Evolutionary conservation across 2,329 filamentous ascomycete genomes (phyloP).

Genomic region (Sporothrix inflata): DNA sequence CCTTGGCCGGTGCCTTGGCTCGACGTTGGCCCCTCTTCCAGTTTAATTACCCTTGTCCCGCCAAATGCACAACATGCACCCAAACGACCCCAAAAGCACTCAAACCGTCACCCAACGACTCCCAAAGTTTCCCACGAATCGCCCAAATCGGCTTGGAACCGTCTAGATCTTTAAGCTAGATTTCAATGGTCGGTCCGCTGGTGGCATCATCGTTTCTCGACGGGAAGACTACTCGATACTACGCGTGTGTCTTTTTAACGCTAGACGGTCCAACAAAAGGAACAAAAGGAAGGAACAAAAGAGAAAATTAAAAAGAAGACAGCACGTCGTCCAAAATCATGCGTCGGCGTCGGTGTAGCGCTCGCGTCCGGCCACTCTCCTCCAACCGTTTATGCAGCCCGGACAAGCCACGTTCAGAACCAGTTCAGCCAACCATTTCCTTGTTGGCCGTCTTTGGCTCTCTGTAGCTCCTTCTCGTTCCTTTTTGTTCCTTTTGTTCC

Average conservation of each 20-base stretch:
- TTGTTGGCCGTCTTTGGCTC: background rate
- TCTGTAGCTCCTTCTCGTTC: background rate
- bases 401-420: conserved; percentile 13
- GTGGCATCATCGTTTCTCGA: conserved; percentile 16
- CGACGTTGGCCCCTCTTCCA: conserved; percentile 14
- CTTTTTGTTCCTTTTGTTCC: background rate
- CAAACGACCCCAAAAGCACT: background rate
- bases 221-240: background rate
- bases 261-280: background rate
- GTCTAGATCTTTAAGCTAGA: conserved; percentile 10
- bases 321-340: background rate
- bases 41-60: conserved; percentile 14
- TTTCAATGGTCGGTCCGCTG: conserved; percentile 15
- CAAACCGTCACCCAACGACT: background rate
- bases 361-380: background rate
- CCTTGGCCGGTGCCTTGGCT: conserved; percentile 8
- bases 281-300: background rate
- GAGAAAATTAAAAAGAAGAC: background rate
- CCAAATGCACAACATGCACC: conserved; percentile 15
- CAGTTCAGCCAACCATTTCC: conserved; percentile 4
- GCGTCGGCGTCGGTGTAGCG: conserved; percentile 13
- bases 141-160: conserved; percentile 10
- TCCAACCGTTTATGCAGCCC: conserved; percentile 23
- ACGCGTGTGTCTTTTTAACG: conserved; percentile 3
- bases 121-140: background rate